phyloP scores from a whole-genome alignment of 306 rosid species.

The Aeschynomene evenia region DNA sequence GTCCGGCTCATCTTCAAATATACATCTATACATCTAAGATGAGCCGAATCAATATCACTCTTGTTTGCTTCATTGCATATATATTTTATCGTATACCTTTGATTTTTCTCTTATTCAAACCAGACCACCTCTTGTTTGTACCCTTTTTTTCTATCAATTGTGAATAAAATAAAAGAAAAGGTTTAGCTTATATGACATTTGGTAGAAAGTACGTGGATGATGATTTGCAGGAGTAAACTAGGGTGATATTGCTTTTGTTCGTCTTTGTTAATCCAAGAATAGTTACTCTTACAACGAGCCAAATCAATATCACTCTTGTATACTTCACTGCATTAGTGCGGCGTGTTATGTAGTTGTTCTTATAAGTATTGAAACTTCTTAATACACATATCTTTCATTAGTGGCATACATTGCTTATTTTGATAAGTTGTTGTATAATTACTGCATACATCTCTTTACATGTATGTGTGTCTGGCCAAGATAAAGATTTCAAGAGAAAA shows the following conservation, averaged over 20 bases:
- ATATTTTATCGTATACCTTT: neutral
- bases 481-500: too few relatives aligned
- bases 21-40: neutral
- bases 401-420: too few relatives aligned
- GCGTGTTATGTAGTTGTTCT: neutral
- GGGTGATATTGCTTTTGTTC: conserved; percentile 56
- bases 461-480: too few relatives aligned
- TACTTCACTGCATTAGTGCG: conserved; percentile 30
- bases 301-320: conserved; percentile 44
- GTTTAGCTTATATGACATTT: too few relatives aligned
- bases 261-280: conserved; percentile 24
- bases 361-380: too few relatives aligned
- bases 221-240: conserved; percentile 50
- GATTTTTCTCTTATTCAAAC: neutral
- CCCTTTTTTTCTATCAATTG: neutral
- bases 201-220: too few relatives aligned
- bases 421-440: too few relatives aligned
- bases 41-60: conserved; percentile 91
- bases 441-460: too few relatives aligned
- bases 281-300: conserved; percentile 27
- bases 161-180: too few relatives aligned
- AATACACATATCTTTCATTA: too few relatives aligned
- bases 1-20: conserved; percentile 45
- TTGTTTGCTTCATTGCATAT: conserved; percentile 55
- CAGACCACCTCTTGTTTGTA: neutral